Percentiles rank a stretch among this genome's conserved stretches.
phyloP scores from a whole-genome alignment of 768 basidiomycete genomes.

The Pholiota molesta region DNA sequence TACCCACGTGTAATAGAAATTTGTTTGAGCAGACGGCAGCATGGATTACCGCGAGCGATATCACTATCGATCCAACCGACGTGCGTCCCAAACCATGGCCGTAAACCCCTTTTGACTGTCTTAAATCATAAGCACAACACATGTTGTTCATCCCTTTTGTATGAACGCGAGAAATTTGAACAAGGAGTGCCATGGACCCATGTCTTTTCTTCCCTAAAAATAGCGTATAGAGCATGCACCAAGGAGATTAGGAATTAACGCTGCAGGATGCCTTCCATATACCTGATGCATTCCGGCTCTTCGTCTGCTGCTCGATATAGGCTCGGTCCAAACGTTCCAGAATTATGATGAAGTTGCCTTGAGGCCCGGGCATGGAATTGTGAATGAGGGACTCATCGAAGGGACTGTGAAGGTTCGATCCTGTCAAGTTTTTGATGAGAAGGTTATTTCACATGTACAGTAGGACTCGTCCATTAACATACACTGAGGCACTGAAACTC shows the following conservation, averaged over 20 bases:
- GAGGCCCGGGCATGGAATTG: neutral
- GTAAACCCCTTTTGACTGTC: neutral
- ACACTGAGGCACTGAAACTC: too few relatives aligned
- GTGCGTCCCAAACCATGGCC: neutral
- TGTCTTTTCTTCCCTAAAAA: neutral
- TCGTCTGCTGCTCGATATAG: neutral
- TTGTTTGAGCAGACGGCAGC: slow-evolving; percentile 4
- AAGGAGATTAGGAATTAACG: neutral
- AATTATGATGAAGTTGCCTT: neutral
- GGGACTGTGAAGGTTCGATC: too few relatives aligned
- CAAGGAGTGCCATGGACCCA: neutral
- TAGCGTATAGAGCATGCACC: neutral
- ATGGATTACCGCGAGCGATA: slow-evolving; percentile 1
- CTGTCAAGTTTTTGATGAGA: too few relatives aligned
- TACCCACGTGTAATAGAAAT: slow-evolving; percentile 35
- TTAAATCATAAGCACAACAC: neutral
- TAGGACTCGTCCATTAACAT: too few relatives aligned
- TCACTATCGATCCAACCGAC: slow-evolving; percentile 7
- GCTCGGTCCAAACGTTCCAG: neutral
- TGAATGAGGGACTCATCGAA: too few relatives aligned
- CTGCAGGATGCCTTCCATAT: neutral
- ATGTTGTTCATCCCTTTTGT: neutral
- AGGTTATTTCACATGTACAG: too few relatives aligned
- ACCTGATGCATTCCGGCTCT: neutral
- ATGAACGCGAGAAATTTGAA: neutral